A percentile compares a stretch with the other conserved stretches of the same genome.
These are phyloP conservation scores for Ogataea nitratoaversa DNA, from an alignment of 805 yeast genomes.

Conservation along the genomic window DNA sequence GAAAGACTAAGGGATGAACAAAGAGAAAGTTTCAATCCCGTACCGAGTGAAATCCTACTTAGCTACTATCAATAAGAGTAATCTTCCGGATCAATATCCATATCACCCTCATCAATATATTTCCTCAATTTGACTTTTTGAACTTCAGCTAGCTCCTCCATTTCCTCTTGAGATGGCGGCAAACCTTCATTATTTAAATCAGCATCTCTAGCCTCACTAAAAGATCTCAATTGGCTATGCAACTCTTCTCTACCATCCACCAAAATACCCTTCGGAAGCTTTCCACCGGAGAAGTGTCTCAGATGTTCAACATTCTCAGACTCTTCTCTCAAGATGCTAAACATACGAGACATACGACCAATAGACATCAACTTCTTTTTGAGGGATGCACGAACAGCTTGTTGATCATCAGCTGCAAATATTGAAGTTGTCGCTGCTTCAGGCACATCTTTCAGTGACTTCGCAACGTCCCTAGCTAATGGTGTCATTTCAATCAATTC, in stretches of 20 bases:
- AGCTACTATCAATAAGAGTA: not conserved
- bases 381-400: conserved; percentile 35
- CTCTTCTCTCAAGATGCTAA: conserved; percentile 81
- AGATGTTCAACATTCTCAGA: conserved; percentile 80
- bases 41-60: no score
- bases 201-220: conserved; percentile 77
- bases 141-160: conserved; percentile 40
- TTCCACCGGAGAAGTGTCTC: conserved; percentile 69
- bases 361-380: conserved; percentile 85
- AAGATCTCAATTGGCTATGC: conserved; percentile 59
- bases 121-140: conserved; percentile 39
- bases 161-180: conserved; percentile 74
- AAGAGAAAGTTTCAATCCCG: no score
- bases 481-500: conserved; percentile 75
- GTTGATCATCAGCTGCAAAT: not conserved
- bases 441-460: conserved; percentile 26
- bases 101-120: conserved; percentile 28
- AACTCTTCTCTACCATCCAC: conserved; percentile 81
- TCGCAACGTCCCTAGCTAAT: conserved; percentile 37
- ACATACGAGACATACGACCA: conserved; percentile 91
- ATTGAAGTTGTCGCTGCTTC: conserved; percentile 3
- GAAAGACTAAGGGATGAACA: no score
- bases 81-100: conserved; percentile 10
- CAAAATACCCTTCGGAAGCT: conserved; percentile 80
- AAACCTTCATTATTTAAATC: conserved; percentile 82